phyloP scores from a whole-genome alignment of 225 moss, liverwort and hornwort genomes.

The Asterella californica region DNA sequence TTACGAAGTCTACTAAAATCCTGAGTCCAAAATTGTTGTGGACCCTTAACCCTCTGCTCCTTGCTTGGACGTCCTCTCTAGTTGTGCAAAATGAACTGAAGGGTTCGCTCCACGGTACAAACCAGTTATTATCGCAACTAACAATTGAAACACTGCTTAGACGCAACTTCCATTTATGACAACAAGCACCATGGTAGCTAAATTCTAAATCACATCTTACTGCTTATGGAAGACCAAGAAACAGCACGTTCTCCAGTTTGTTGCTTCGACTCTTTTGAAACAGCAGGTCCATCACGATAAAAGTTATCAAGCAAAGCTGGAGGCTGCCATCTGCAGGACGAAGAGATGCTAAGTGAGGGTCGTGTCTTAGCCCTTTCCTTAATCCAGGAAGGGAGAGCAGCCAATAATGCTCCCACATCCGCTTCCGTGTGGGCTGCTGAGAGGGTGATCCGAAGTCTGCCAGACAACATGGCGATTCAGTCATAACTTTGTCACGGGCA shows the following conservation, averaged over 20 bases:
- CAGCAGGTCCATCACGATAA: not conserved
- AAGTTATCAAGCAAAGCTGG: not conserved
- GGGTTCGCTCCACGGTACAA: not conserved
- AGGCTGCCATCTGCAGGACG: constrained; percentile 26
- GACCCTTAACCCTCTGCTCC: not conserved
- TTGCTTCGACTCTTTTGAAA: not conserved
- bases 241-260: not conserved
- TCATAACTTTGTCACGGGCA: not conserved
- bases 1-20: not conserved
- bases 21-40: not conserved
- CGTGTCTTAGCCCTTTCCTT: constrained; percentile 49
- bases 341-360: constrained; percentile 18
- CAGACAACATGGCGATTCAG: not conserved
- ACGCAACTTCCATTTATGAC: not conserved
- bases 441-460: constrained; percentile 88
- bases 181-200: not conserved
- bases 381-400: constrained; percentile 60
- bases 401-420: constrained; percentile 74
- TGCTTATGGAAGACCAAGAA: not conserved
- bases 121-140: not conserved
- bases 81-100: not conserved
- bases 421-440: constrained; percentile 82
- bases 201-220: not conserved
- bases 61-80: not conserved
- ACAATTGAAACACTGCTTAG: not conserved